Percentiles rank a stretch among this genome's conserved stretches.
Conservation (phyloP, 2,329 filamentous ascomycete genomes). For the Alternaria infectoria region DNA sequence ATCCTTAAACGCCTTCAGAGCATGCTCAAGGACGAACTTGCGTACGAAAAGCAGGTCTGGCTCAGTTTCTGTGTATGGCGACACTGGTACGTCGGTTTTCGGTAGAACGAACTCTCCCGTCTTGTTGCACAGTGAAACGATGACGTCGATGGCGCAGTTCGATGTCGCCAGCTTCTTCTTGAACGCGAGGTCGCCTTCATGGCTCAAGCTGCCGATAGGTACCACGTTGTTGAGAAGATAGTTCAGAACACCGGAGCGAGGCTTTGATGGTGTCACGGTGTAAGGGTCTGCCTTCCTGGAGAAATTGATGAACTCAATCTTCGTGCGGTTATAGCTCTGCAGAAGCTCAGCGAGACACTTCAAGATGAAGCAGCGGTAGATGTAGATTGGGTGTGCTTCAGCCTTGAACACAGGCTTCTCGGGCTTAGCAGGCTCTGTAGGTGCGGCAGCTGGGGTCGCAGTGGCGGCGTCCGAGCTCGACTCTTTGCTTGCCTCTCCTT, state of each 20-base stretch:
- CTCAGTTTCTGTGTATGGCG: constrained; percentile 70
- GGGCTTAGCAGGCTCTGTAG: constrained; percentile 48
- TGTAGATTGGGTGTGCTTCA: constrained; percentile 92
- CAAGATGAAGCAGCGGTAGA: constrained; percentile 93
- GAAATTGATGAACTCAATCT: constrained; percentile 99
- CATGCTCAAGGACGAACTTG: constrained; percentile 92
- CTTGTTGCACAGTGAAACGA: constrained; percentile 86
- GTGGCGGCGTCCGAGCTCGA: constrained; percentile 9
- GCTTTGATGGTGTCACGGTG: constrained; percentile 88
- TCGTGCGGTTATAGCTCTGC: constrained; percentile 89
- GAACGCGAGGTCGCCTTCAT: constrained; percentile 74
- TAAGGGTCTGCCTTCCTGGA: constrained; percentile 87
- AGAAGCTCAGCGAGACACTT: constrained; percentile 91
- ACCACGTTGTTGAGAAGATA: constrained; percentile 86
- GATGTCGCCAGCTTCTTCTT: constrained; percentile 90
- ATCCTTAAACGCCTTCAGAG: constrained; percentile 89
- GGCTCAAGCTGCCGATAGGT: constrained; percentile 68
- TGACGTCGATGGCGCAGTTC: constrained; percentile 80
- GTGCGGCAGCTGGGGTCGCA: constrained; percentile 5
- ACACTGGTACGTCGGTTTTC: constrained; percentile 46
- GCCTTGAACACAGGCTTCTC: constrained; percentile 82
- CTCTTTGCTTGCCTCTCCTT: constrained; percentile 11
- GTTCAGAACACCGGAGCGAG: constrained; percentile 88
- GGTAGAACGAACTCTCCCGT: constrained; percentile 77
- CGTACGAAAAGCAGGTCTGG: constrained; percentile 88